Evolutionary conservation across 768 basidiomycete species (phyloP).

Genomic region (Lanmaoa pseudosensibilis): DNA sequence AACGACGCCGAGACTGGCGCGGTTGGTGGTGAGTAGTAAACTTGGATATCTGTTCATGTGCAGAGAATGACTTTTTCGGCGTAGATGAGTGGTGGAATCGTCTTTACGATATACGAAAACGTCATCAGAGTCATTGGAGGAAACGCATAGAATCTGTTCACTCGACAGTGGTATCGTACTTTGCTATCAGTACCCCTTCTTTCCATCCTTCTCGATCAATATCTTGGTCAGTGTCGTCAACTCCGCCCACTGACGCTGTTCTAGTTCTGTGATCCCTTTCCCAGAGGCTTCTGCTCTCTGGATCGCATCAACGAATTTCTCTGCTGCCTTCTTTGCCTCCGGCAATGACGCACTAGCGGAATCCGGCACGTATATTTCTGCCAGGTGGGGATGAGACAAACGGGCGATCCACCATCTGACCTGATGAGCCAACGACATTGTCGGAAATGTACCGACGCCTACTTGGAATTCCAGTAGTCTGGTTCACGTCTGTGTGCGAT

Average conservation of each 20-base stretch:
- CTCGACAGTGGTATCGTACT: not conserved
- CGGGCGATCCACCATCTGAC: constrained; percentile 20
- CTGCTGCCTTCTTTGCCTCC: constrained; percentile 7
- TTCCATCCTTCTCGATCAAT: constrained; percentile 11
- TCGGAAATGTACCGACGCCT: not conserved
- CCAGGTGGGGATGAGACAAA: constrained; percentile 17
- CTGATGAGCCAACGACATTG: not conserved
- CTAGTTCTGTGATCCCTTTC: constrained; percentile 11
- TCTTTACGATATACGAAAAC: constrained; percentile 90
- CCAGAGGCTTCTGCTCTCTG: constrained; percentile 13
- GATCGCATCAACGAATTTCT: constrained; percentile 14
- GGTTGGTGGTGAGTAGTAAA: constrained; percentile 67
- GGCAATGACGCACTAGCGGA: constrained; percentile 1
- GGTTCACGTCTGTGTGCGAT: constrained; percentile 28
- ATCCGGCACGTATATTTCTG: constrained; percentile 16
- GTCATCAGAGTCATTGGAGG: constrained; percentile 56
- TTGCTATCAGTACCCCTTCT: not conserved
- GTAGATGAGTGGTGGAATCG: constrained; percentile 89
- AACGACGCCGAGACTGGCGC: constrained; percentile 83
- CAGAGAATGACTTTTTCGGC: not conserved
- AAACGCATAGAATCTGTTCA: not conserved
- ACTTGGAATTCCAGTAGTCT: constrained; percentile 20
- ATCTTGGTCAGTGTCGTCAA: constrained; percentile 19
- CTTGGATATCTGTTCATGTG: not conserved
- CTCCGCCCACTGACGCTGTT: constrained; percentile 21